Percentiles rank a stretch among this genome's conserved stretches.
These are phyloP conservation scores for Coleophoma crateriformis DNA, from an alignment of 2,329 filamentous ascomycete genomes.

Conservation along the genomic window DNA sequence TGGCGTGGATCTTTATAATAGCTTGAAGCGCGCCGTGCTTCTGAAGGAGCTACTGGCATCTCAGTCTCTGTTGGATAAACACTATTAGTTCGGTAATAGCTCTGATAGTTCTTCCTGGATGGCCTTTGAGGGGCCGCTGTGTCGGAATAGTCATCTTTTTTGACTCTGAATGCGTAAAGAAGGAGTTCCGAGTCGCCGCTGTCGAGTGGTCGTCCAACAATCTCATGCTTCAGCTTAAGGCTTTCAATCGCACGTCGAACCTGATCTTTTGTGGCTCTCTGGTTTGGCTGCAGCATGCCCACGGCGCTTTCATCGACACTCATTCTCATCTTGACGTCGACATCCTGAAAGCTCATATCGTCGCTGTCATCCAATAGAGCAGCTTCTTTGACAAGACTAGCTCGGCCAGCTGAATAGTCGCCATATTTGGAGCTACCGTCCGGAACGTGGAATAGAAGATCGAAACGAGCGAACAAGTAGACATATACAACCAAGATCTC, in stretches of 20 bases:
- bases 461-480: slow-evolving; percentile 65
- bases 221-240: slow-evolving; percentile 3
- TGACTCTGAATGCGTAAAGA: slow-evolving; percentile 8
- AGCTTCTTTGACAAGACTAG: neutral
- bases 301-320: neutral
- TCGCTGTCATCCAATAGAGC: neutral
- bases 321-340: slow-evolving; percentile 8
- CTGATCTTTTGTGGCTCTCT: slow-evolving; percentile 2
- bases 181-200: slow-evolving; percentile 7
- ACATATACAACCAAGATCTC: slow-evolving; percentile 65
- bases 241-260: slow-evolving; percentile 6
- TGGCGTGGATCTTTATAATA: too few relatives aligned
- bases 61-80: too few relatives aligned
- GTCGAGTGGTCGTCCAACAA: slow-evolving; percentile 8
- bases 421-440: slow-evolving; percentile 58
- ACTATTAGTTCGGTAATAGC: too few relatives aligned
- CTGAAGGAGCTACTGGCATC: too few relatives aligned
- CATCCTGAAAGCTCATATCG: slow-evolving; percentile 4
- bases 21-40: too few relatives aligned
- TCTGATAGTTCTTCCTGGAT: neutral
- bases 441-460: slow-evolving; percentile 69
- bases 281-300: neutral
- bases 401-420: slow-evolving; percentile 23
- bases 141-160: neutral
- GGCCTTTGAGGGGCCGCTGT: neutral